Conservation (phyloP, 345 rosid genomes). For the Physaria fendleri region DNA sequence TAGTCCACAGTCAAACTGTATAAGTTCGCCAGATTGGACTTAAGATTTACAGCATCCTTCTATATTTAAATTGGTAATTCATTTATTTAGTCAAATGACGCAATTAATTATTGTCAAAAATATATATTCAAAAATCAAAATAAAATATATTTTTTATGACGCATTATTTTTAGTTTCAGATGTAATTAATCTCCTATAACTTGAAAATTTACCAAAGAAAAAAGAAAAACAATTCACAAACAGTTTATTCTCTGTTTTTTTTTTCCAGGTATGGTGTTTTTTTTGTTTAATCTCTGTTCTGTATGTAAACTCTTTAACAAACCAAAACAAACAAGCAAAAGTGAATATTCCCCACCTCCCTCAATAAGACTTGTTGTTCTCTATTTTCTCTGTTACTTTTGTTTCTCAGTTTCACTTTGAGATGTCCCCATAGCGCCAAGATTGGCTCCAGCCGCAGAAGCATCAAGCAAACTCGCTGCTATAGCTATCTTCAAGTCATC, state of each 20-base stretch:
- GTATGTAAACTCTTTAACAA: slow-evolving; percentile 18
- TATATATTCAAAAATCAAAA: background rate
- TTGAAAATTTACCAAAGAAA: background rate
- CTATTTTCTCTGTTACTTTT: slow-evolving; percentile 24
- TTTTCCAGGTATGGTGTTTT: background rate
- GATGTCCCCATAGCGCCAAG: slow-evolving; percentile 32
- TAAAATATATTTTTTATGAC: background rate
- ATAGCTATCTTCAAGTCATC: slow-evolving; percentile 83
- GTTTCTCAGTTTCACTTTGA: slow-evolving; percentile 25
- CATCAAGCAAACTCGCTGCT: slow-evolving; percentile 84
- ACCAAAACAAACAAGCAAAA: slow-evolving; percentile 1
- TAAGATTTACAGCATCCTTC: background rate
- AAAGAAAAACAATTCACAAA: slow-evolving; percentile 3
- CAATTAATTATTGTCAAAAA: background rate
- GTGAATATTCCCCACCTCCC: slow-evolving; percentile 18
- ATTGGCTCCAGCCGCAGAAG: slow-evolving; percentile 36
- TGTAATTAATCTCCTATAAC: no score
- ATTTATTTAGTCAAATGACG: background rate
- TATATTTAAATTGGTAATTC: background rate
- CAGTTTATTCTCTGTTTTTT: background rate
- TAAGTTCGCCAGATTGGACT: background rate
- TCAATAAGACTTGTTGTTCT: slow-evolving; percentile 9
- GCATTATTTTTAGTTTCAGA: background rate
- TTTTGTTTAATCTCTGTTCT: background rate
- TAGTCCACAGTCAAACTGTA: slow-evolving; percentile 4